Base-by-base conservation (phyloP, 2,329 filamentous ascomycete genomes). In the Beauveria sp. region DNA sequence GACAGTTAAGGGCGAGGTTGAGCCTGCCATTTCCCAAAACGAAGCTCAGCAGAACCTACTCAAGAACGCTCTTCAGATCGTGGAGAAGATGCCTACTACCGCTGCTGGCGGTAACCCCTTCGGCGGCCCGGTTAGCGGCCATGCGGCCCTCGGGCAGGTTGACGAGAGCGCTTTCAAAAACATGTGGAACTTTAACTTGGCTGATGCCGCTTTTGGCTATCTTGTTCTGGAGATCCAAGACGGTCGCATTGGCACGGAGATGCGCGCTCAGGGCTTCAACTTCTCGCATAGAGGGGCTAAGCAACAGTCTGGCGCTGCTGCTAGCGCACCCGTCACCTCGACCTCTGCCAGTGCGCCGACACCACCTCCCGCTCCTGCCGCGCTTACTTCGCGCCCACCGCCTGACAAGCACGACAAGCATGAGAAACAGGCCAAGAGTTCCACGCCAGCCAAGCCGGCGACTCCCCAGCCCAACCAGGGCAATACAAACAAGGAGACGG, bases 161-260 rank as follows among this genome's bases (percentile, higher is more conserved):
- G 95, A 99, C 65, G 95, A 99, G 79, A 97, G 93, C 70, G 95
- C 95, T 1, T 99, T 99, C 84, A 99, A 99, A 81, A 99, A 99
- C 74, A 98, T 98, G 95, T 99, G 95, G 95, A 99, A 99, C 76
- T 99, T 99, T 78, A 98, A 98, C 75, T 77, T 99, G 66, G 95
- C 95, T 34, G 95, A 99, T 78, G 95, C 95, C 60, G 93, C 95
- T 22, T 99, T 98, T 73, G 95, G 95, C 64, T 99, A 92, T 81
- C 81, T 99, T 57, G 92, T 98, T 18, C 78, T 99, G 62, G 95
- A 99, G 73, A 88, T 99, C 63, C 95, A 99, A 72, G 90, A 92
- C 70, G 95, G 95, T 57, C 87, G 95, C 49, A 98, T 99, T 68
- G 95, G 93, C 52, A 99, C 95, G 0, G 95, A 99, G 77, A 99